Evolutionary conservation across 352 stramenopile species (phyloP), one percentile per base, ranked within the genome.

Genomic region (Elongisporangium anandrum): DNA sequence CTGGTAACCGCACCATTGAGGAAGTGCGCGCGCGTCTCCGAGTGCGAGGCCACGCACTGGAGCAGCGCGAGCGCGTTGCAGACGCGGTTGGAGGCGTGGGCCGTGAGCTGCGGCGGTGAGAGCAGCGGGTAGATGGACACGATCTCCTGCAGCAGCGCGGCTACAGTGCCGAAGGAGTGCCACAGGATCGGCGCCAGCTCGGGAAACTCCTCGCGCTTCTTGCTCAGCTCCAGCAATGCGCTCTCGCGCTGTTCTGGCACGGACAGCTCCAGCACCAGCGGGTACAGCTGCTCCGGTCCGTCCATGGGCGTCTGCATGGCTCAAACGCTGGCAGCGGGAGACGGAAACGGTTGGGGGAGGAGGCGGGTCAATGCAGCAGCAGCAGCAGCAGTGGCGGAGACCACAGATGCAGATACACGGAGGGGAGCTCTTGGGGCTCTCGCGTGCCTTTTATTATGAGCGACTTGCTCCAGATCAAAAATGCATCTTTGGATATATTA

Each of bases 1-100:
- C 12, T 22, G 16, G 5, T 8, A 0, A 9, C 38, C 19, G 6
- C 65, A 94, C 86, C 84, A 54, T 95, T 97, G n/a, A 99, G 77
- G 63, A 99, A 99, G 47, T 98, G 88, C 53, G 85, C 94, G 29
- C 97, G 81, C 19, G 97, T 99, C 71, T 99, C 96, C 0, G 92
- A 75, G 81, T 99, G 97, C 47, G 93, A 99, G 0, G 97, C 97
- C 7, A 99, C 97, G 67, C 97, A 99, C 77, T 99, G 97, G 38
- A 99, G 78, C 51, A 99, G 76, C 21, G 97, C 97, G 23, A 99
- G 77, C 8, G 97, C 97, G 69, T 99, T 99, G 81, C 97, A 99
- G 8, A 99, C 97, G 26, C 97, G 87, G 72, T 99, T 99, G 51
- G 87, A 98, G 5, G 96, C 97, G 65, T 98, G 95, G 3, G 96